Base-by-base conservation (phyloP, 2,329 filamentous ascomycete species). In the Bipolaris bicolor region DNA sequence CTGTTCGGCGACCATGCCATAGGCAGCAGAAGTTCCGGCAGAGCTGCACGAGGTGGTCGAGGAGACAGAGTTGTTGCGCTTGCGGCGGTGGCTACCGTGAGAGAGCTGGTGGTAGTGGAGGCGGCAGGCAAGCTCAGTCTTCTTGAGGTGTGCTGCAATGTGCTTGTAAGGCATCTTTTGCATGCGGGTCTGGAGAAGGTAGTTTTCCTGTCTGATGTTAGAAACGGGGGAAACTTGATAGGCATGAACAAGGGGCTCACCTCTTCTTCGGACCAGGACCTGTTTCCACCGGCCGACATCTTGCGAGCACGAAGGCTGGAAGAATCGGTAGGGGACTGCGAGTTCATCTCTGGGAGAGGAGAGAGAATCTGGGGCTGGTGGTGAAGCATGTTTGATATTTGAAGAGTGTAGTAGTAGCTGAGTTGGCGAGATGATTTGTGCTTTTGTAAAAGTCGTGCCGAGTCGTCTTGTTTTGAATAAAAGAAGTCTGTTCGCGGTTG, bases 91-190 rank as follows among this genome's bases (percentile, higher is more conserved):
- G 80, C 86, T 91, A 57, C 90, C 90, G 74, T 92, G 90, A 63
- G 89, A 92, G 62, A 95, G 84, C 72, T 95, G 91, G 72, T 96
- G 91, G 74, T 91, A 94, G 78, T 95, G 91, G 61, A 96, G 84
- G 62, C 91, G 90, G 79, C 91, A 96, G 46, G 91, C 91, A 58
- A 95, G 82, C 79, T 95, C 91, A 0, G 91, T 95, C 82, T 95
- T 96, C 79, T 92, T 91, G 66, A 95, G 81, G 68, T 93, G 89
- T 57, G 88, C 86, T 57, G 91, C 91, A 73, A 95, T 95, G 75
- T 94, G 90, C 82, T 94, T 95, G 79, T 95, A 95, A 0, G 91
- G 91, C 87, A 94, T 92, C 79, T 94, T 94, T 71, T 93, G 90
- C 70, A 91, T 85, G 57, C 91, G 89, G 59, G 90, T 93, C 77